Evolutionary conservation across 352 stramenopile genomes (phyloP).

Genomic region (Phytophthora idaei): DNA sequence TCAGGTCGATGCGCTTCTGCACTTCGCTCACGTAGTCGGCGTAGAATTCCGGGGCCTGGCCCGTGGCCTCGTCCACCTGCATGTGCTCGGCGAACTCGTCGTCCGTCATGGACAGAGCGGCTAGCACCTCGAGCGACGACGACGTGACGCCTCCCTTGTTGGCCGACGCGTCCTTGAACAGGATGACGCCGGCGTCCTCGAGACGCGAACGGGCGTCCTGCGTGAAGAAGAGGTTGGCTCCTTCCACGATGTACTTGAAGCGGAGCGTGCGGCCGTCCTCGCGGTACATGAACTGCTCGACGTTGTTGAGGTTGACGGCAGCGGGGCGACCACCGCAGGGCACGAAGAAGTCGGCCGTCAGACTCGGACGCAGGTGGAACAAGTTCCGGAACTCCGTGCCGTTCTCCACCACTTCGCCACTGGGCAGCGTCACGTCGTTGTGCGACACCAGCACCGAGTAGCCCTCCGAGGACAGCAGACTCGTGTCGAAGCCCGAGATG

Average conservation of each 20-base stretch:
- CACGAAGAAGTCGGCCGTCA: constrained; percentile 97
- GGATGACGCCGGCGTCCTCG: constrained; percentile 94
- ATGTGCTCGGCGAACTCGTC: constrained; percentile 85
- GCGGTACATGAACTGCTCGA: constrained; percentile 88
- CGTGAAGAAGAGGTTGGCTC: constrained; percentile 97
- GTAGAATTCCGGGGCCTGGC: constrained; percentile 74
- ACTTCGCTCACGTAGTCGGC: constrained; percentile 81
- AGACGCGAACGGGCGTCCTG: constrained; percentile 94
- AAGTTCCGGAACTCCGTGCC: constrained; percentile 96
- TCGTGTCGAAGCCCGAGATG: constrained; percentile 91
- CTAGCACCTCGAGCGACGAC: constrained; percentile 80
- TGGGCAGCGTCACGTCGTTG: constrained; percentile 76
- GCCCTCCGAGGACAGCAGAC: constrained; percentile 68
- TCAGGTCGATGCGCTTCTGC: constrained; percentile 79
- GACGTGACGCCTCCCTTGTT: constrained; percentile 89
- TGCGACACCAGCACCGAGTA: constrained; percentile 73
- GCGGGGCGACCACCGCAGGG: constrained; percentile 95
- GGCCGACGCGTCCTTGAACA: constrained; percentile 97
- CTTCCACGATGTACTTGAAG: constrained; percentile 97
- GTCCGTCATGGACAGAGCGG: constrained; percentile 73
- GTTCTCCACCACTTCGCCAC: constrained; percentile 87
- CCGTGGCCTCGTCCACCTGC: constrained; percentile 67
- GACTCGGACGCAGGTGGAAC: constrained; percentile 94
- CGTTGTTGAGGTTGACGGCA: constrained; percentile 97
- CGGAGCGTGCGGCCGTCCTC: constrained; percentile 81